Evolutionary conservation across 768 basidiomycete species (phyloP), one percentile per base, ranked within the genome.

Genomic region (Cantharellus anzutake): DNA sequence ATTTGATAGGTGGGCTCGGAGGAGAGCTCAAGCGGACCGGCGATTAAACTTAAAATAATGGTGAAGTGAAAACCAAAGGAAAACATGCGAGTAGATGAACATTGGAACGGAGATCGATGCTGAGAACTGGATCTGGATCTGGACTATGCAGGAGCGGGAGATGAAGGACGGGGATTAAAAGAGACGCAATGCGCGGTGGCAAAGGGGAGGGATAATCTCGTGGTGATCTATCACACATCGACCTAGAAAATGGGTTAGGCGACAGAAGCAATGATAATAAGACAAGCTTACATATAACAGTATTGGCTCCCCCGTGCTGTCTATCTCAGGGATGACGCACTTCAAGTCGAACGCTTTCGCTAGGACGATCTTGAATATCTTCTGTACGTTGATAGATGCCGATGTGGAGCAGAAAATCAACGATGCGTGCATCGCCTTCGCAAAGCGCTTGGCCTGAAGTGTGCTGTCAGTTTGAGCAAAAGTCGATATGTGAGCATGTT

Each of bases 351-450:
- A 98, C 40, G 93, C 92, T 65, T 98, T 94, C 55, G 90, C 87
- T 56, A 94, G 79, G 51, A 94, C 90, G 71, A 96, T 96, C 76
- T 96, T 93, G 81, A 94, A 94, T 65, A 94, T 94, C 77, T 99
- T 99, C 76, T 99, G 96, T 59, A 99, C 94, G 72, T 99, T 99
- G 75, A 98, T 96, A 62, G 93, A 93, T 64, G 94, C 93, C 55
- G 90, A 89, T 55, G 96, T 99, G 57, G 94, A 97, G 73, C 94
- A 99, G 73, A 98, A 99, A 71, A 99, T 96, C 62, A 99, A 74
- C n/a, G 93, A 94, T 16, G 96, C 93, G 70, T 98, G 93, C 96
- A 99, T 99, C 57, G 96, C 96, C 70, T 88, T 85, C 62, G 93
- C 90, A 72, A 99, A 99, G 65, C 94, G 83, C 71, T 96, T 96